Percentiles rank a stretch among this genome's conserved stretches.
These are phyloP conservation scores for Cenchrus americanus DNA, from an alignment of 176 grass and related monocot genomes.

Conservation along the genomic window DNA sequence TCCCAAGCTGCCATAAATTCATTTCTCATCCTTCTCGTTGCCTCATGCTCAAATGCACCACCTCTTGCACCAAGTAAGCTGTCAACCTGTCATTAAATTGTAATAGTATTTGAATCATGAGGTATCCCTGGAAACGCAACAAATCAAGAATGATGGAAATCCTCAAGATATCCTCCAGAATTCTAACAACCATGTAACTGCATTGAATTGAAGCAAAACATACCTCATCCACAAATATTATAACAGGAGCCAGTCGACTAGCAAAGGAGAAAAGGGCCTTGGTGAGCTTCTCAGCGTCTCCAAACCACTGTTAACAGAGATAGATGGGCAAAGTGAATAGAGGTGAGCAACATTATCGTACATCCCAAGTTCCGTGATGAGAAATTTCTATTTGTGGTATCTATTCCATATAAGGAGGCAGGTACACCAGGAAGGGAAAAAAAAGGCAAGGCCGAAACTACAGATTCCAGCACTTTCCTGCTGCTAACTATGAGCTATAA, in stretches of 20 bases:
- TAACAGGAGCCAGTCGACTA: slow-evolving; percentile 82
- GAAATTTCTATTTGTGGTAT: slow-evolving; percentile 20
- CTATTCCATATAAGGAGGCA: slow-evolving; percentile 32
- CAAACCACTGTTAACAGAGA: slow-evolving; percentile 89
- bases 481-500: slow-evolving; percentile 23
- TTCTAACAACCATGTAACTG: slow-evolving; percentile 6
- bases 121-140: neutral
- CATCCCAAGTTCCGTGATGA: neutral
- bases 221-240: slow-evolving; percentile 98
- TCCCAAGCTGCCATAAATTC: slow-evolving; percentile 99
- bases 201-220: slow-evolving; percentile 33
- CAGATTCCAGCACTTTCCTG: neutral
- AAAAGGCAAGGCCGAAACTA: neutral
- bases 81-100: slow-evolving; percentile 66
- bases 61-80: slow-evolving; percentile 94
- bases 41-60: slow-evolving; percentile 79
- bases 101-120: slow-evolving; percentile 34
- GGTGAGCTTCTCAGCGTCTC: slow-evolving; percentile 94
- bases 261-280: slow-evolving; percentile 97
- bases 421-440: neutral
- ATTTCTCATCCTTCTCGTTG: slow-evolving; percentile 89
- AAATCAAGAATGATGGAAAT: slow-evolving; percentile 17
- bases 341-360: neutral
- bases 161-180: neutral
- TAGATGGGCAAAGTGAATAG: slow-evolving; percentile 28